Base-by-base conservation (phyloP, 768 basidiomycete genomes). In the Termitomyces sp. region DNA sequence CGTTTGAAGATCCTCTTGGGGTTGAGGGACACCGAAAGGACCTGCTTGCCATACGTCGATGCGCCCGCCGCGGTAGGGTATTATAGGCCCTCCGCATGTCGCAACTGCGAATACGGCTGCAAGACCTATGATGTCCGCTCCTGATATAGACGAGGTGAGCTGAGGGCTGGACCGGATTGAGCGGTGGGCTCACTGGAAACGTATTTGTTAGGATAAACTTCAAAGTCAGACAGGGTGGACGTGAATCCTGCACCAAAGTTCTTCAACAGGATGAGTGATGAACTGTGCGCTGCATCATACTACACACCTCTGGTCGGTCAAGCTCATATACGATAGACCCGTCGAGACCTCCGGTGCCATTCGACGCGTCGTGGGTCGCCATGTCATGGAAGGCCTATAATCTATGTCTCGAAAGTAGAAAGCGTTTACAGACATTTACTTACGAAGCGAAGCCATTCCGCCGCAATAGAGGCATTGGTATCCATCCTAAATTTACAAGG, bases 341-440 rank as follows among this genome's bases (percentile, higher is more conserved):
- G 58, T 82, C 81, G 54, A 82, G 44, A n/a, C 81, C 80, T 22
- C 80, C 81, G 1, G 72, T 73, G 8, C 78, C 79, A 63, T 73
- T 71, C n/a, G 73, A 68, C 29, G 69, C 68, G 60, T 81, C 74
- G 52, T 78, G 72, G 7, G 80, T 78, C 20, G 78, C 72, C 70
- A 76, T 75, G 65, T 82, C 80, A 62, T 82, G 80, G 61, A 79
- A 81, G 33, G 78, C 75, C 77, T 80, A 44, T 22, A 51, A 56
- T 51, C 10, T 18, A 29, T 22, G 50, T 56, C 15, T 16, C 33
- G 50, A 34, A 50, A 26, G 37, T 36, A 33, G 28, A 55, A 33
- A 51, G 16, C 13, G 16, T n/a, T 9, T 53, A 8, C 28, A 37
- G 34, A 33, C 7, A 4, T 28, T 24, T 2, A 58, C 73, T 16